Conservation (phyloP, 108 stramenopile genomes). For the Epithemia pelagica region DNA sequence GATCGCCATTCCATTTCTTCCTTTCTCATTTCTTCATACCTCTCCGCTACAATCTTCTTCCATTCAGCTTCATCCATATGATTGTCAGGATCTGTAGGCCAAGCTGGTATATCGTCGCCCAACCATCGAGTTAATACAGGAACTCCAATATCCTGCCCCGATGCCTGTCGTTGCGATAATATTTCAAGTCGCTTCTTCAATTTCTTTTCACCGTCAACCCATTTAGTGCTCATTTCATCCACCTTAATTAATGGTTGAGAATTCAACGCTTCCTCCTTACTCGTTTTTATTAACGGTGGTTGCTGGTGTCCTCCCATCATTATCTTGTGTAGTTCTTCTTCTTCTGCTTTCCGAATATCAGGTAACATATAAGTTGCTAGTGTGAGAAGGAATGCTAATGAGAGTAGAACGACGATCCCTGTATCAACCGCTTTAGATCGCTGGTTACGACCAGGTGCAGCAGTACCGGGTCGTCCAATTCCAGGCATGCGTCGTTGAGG, state of each 20-base stretch:
- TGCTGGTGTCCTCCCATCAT: background rate
- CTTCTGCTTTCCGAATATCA: background rate
- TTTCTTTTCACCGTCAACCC: constrained; percentile 28
- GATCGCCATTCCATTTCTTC: constrained; percentile 45
- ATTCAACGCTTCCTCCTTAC: background rate
- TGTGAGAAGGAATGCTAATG: background rate
- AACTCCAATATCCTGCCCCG: constrained; percentile 50
- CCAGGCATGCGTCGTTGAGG: background rate
- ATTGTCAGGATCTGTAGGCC: constrained; percentile 16
- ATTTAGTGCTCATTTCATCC: background rate
- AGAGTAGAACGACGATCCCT: background rate
- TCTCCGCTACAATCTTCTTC: constrained; percentile 33
- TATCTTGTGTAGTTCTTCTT: background rate
- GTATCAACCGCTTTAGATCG: background rate
- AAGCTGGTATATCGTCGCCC: constrained; percentile 59
- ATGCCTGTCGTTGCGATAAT: constrained; percentile 35
- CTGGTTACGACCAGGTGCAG: too few relatives aligned
- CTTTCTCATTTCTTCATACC: constrained; percentile 39
- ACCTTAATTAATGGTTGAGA: background rate
- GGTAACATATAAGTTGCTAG: background rate
- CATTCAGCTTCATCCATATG: constrained; percentile 31
- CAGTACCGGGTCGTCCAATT: background rate
- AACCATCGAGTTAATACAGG: constrained; percentile 51
- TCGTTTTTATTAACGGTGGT: background rate
- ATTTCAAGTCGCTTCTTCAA: constrained; percentile 39